These are phyloP conservation scores for Farysia itapuensis DNA, from an alignment of 1,284 basidiomycete species.

Conservation along the genomic window DNA sequence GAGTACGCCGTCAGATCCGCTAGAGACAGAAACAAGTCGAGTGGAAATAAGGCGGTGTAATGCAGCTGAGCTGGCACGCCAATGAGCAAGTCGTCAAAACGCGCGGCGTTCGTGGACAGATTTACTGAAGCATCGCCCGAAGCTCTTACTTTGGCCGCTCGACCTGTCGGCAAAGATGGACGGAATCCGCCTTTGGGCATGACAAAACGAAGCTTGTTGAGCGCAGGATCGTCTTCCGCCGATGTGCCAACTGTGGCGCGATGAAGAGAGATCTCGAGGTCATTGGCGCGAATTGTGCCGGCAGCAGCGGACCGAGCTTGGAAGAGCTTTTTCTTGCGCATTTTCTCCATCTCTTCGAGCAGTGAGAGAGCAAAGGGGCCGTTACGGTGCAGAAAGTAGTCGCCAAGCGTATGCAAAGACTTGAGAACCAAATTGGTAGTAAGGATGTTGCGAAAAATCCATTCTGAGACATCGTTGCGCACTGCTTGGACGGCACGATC, in stretches of 20 bases:
- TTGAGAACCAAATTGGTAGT: slow-evolving; percentile 78
- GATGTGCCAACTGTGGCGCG: slow-evolving; percentile 35
- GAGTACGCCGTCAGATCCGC: slow-evolving; percentile 75
- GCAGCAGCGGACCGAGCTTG: slow-evolving; percentile 70
- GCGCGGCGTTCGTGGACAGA: background rate
- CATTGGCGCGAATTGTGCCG: slow-evolving; percentile 30
- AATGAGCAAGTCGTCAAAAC: slow-evolving; percentile 41
- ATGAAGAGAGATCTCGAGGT: slow-evolving; percentile 40
- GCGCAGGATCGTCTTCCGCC: slow-evolving; percentile 42
- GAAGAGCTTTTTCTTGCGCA: slow-evolving; percentile 63
- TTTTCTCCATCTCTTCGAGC: slow-evolving; percentile 69
- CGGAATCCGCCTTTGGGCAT: slow-evolving; percentile 28
- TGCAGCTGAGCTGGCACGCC: slow-evolving; percentile 37
- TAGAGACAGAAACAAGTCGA: slow-evolving; percentile 82
- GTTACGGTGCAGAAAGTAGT: slow-evolving; percentile 75
- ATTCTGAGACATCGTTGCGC: slow-evolving; percentile 75
- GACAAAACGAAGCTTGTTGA: slow-evolving; percentile 28
- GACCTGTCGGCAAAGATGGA: slow-evolving; percentile 11
- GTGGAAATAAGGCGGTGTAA: slow-evolving; percentile 68
- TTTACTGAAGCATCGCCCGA: slow-evolving; percentile 1
- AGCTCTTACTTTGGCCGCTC: slow-evolving; percentile 18
- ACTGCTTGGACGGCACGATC: slow-evolving; percentile 64
- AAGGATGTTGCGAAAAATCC: slow-evolving; percentile 86
- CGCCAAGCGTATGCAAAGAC: slow-evolving; percentile 69
- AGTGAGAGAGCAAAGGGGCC: slow-evolving; percentile 80